phyloP scores from a whole-genome alignment of 306 rosid species.

The Cicer arietinum region DNA sequence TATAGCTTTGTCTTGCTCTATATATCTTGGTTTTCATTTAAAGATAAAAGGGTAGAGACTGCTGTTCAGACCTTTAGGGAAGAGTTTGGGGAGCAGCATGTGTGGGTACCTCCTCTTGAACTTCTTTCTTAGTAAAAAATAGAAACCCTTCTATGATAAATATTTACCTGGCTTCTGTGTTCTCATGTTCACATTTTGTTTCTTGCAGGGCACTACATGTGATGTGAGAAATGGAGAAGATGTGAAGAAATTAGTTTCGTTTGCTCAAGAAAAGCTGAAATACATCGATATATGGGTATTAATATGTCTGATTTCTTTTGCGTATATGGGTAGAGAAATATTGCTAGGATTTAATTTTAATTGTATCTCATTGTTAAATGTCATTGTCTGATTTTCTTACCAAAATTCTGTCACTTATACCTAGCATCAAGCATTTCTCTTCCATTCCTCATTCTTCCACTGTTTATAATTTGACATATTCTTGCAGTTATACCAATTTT shows the following conservation, averaged over 20 bases:
- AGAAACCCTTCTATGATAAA: constrained; percentile 11
- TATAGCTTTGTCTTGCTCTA: neutral
- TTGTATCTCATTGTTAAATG: constrained; percentile 12
- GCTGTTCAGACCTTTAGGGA: constrained; percentile 61
- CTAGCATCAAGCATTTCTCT: constrained; percentile 17
- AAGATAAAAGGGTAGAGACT: constrained; percentile 74
- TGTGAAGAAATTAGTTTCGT: constrained; percentile 80
- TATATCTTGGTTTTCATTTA: constrained; percentile 35
- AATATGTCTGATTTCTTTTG: constrained; percentile 31
- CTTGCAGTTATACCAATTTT: constrained; percentile 13
- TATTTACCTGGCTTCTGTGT: constrained; percentile 31
- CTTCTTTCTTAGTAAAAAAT: constrained; percentile 41
- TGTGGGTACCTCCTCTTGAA: constrained; percentile 87
- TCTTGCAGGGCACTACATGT: constrained; percentile 78
- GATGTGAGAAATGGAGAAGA: constrained; percentile 85
- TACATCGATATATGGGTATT: constrained; percentile 92
- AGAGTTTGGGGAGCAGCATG: constrained; percentile 91
- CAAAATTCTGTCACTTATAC: constrained; percentile 13
- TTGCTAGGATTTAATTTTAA: constrained; percentile 20
- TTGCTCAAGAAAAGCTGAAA: constrained; percentile 72
- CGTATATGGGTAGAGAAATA: constrained; percentile 6
- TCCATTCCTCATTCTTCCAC: constrained; percentile 8
- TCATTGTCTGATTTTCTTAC: constrained; percentile 5
- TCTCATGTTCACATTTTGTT: constrained; percentile 42
- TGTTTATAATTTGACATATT: constrained; percentile 17